Conservation (phyloP, 805 yeast species). For the Kodamaea neixiangensis region DNA sequence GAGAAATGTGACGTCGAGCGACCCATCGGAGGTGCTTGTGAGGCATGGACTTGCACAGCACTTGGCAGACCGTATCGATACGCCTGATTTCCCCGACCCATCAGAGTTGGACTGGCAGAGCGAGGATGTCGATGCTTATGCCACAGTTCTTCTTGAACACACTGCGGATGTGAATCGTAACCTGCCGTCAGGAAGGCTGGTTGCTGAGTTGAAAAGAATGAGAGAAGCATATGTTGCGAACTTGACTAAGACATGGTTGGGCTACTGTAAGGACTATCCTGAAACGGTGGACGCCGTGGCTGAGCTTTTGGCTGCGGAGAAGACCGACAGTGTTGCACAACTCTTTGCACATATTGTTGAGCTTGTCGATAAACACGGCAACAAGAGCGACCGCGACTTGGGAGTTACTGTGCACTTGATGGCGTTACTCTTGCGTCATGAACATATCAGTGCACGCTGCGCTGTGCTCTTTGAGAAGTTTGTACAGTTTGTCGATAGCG, state of each 20-base stretch:
- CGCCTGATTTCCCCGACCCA: constrained; percentile 5
- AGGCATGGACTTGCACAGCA: background rate
- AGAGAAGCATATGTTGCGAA: background rate
- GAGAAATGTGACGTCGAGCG: constrained; percentile 20
- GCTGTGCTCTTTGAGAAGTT: constrained; percentile 30
- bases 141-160: background rate
- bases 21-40: constrained; percentile 2
- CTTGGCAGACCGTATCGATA: constrained; percentile 4
- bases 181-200: background rate
- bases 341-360: constrained; percentile 17
- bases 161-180: background rate
- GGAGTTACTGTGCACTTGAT: background rate
- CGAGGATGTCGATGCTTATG: background rate
- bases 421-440: background rate
- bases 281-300: constrained; percentile 21
- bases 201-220: background rate
- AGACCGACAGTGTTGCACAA: background rate
- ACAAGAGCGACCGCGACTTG: constrained; percentile 8
- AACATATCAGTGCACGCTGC: background rate
- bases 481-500: constrained; percentile 34
- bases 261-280: constrained; percentile 18
- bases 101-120: background rate
- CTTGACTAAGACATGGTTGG: constrained; percentile 3
- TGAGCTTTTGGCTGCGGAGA: constrained; percentile 17
- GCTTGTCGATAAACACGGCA: constrained; percentile 12